A percentile compares a stretch with the other conserved stretches of the same genome.
Conservation (phyloP, 345 rosid genomes). For the Adansonia digitata region DNA sequence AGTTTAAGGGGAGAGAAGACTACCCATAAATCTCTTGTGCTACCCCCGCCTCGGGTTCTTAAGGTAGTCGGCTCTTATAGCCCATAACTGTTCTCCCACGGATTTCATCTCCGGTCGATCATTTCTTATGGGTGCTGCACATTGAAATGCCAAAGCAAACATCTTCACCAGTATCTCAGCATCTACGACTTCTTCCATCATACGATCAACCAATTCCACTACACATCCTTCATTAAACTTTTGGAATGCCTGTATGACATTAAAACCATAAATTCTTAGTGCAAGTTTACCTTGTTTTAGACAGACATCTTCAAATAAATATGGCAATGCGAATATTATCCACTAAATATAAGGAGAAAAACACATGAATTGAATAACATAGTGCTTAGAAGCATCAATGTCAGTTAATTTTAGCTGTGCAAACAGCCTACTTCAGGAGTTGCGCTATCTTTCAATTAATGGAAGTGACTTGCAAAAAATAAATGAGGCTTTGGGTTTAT, state of each 20-base stretch:
- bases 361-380: neutral
- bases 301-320: neutral
- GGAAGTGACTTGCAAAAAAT: neutral
- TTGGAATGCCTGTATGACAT: constrained; percentile 58
- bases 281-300: neutral
- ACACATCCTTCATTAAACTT: constrained; percentile 58
- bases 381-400: neutral
- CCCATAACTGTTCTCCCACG: constrained; percentile 86
- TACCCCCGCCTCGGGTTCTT: constrained; percentile 32
- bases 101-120: constrained; percentile 84
- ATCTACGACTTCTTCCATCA: constrained; percentile 48
- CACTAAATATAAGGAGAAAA: neutral
- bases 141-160: constrained; percentile 70
- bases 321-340: neutral
- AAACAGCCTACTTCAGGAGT: neutral
- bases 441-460: neutral
- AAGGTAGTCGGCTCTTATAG: constrained; percentile 67
- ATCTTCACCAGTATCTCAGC: constrained; percentile 48
- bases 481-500: neutral
- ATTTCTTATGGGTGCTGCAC: constrained; percentile 73
- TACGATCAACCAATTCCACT: constrained; percentile 54
- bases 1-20: neutral
- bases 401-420: neutral
- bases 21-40: neutral
- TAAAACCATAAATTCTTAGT: neutral